Conservation (phyloP, 208 protist species). For the Naegleria lovaniensis region DNA sequence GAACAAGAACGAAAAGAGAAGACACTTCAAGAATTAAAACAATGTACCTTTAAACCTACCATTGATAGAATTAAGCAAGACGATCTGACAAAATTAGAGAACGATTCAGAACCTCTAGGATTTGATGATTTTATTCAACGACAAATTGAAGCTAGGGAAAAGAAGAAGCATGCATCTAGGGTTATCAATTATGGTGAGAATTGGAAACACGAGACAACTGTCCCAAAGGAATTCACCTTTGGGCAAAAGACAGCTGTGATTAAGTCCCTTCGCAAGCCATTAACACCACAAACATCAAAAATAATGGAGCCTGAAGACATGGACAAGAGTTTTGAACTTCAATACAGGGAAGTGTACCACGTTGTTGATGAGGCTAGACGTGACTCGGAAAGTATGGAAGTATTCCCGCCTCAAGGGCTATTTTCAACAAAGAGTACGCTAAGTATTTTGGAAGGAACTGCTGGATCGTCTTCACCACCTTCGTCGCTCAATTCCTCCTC, state of each 20-base stretch:
- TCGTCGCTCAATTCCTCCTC: too few species aligned
- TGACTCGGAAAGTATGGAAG: background rate
- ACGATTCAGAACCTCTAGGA: conserved; percentile 40
- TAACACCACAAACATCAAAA: background rate
- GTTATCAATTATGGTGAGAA: background rate
- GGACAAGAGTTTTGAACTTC: background rate
- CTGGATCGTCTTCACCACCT: too few species aligned
- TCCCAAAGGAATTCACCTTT: background rate
- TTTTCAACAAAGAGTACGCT: background rate
- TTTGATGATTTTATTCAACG: conserved; percentile 51
- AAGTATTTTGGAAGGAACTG: background rate
- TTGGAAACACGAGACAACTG: background rate
- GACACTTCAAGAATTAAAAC: conserved; percentile 33
- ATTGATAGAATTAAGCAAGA: conserved; percentile 24
- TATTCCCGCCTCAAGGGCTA: background rate
- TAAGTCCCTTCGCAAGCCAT: background rate
- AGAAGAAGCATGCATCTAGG: conserved; percentile 24
- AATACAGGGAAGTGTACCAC: background rate
- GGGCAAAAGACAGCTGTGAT: background rate
- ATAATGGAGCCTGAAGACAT: background rate
- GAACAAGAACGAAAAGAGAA: conserved; percentile 42
- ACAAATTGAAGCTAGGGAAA: conserved; percentile 37
- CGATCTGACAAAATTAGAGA: conserved; percentile 9
- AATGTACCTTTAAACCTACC: conserved; percentile 44
- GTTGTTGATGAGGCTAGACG: background rate